Base-by-base conservation (phyloP, 768 basidiomycete genomes). In the Tulasnella sp. region DNA sequence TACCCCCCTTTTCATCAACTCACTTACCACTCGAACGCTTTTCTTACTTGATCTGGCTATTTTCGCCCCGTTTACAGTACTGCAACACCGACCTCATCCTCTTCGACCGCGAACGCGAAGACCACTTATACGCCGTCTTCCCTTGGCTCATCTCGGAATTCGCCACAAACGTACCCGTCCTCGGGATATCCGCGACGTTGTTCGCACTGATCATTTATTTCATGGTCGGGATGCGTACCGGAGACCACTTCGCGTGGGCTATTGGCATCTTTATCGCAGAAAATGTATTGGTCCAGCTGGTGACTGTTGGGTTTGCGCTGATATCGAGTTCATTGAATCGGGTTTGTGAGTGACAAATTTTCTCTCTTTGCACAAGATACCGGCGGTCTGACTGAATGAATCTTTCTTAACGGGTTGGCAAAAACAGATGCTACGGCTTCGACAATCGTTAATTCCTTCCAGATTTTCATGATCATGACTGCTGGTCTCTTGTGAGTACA, bases 71-170 rank as follows among this genome's bases (percentile, higher is more conserved):
- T 72, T 8, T 36, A 9, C 71, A 77, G 76, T 79, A 78, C 69
- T 76, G 79, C 84, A 83, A 78, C 80, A 81, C 52, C 80, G 76
- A 82, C 42, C 81, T 85, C 42, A 80, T 84, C 72, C 83, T 86
- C 71, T 87, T 86, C 69, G 86, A 87, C 78, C 82, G 86, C 9
- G 86, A 87, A 75, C 82, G 83, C 34, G 86, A 86, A 75, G 85
- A 39, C n/a, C 31, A 29, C 67, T 15, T 58, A 7, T 67, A 78
- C 77, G 78, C 80, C 25, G 82, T 84, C 0, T 79, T 82, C 1
- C 83, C 86, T 0, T 86, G 84, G 79, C 79, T 86, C 64, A 34
- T 84, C 11, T 81, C 83, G 1, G 82, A 85, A 67, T 82, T 85
- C 70, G 25, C 85, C 42, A 81, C 85, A 12, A 84, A 82, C 74